Evolutionary conservation across 1,139 yeast genomes (phyloP).

Genomic region (Petasospora rhodanensis): DNA sequence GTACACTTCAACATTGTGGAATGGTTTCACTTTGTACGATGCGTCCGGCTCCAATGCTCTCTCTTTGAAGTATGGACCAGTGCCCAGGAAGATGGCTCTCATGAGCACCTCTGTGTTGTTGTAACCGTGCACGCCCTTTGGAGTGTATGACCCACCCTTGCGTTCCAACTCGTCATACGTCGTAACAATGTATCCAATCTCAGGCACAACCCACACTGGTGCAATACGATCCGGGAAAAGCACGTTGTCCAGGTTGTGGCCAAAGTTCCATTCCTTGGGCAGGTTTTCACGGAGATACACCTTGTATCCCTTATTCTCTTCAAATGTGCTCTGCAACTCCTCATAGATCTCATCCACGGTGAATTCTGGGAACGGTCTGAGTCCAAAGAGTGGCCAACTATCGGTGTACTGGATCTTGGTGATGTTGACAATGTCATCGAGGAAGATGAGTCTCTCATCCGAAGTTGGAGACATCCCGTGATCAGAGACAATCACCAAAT

Average conservation of each 20-base stretch:
- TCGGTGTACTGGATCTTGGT: slow-evolving; percentile 56
- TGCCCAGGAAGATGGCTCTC: slow-evolving; percentile 77
- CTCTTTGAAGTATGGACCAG: slow-evolving; percentile 70
- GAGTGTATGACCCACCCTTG: slow-evolving; percentile 46
- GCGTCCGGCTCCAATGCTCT: slow-evolving; percentile 14
- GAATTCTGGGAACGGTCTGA: slow-evolving; percentile 48
- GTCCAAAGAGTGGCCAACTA: slow-evolving; percentile 89
- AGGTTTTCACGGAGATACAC: slow-evolving; percentile 55
- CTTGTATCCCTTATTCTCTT: slow-evolving; percentile 29
- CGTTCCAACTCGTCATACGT: slow-evolving; percentile 54
- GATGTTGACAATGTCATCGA: slow-evolving; percentile 63
- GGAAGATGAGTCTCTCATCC: slow-evolving; percentile 50
- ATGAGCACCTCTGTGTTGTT: slow-evolving; percentile 70
- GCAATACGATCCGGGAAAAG: slow-evolving; percentile 59
- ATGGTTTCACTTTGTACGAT: slow-evolving; percentile 48
- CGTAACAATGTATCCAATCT: slow-evolving; percentile 75
- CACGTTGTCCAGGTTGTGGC: slow-evolving; percentile 39
- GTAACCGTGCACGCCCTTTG: slow-evolving; percentile 83
- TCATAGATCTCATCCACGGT: slow-evolving; percentile 36
- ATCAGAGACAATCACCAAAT: slow-evolving; percentile 76
- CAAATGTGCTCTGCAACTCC: slow-evolving; percentile 25
- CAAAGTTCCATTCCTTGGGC: slow-evolving; percentile 65
- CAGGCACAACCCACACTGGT: slow-evolving; percentile 81
- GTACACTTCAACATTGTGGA: slow-evolving; percentile 69
- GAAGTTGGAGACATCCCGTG: slow-evolving; percentile 94